Base-by-base conservation (phyloP, 2,329 filamentous ascomycete species). In the Neonectria sp. region DNA sequence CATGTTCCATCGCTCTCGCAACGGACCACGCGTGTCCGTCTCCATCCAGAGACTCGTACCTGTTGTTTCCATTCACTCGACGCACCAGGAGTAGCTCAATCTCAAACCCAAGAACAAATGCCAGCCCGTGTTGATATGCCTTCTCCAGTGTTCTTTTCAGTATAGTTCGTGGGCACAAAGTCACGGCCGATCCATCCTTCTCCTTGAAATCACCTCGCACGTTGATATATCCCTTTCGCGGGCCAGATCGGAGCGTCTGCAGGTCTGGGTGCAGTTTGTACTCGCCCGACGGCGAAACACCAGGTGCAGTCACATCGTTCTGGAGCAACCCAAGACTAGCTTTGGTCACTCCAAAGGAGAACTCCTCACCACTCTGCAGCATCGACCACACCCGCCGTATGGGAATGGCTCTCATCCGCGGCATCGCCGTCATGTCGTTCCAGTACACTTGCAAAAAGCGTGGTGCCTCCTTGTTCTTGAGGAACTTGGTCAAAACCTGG, bases 361-460 rank as follows among this genome's bases (percentile, higher is more conserved):
- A 74, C 35, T 83, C 81, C 15, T 84, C 82, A 43, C 84, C 79
- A 21, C 82, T 79, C 29, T 79, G 75, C 0, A 90, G 76, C 6
- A 86, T 79, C 3, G 82, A 82, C 33, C 84, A 76, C 27, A 91
- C 88, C 46, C 86, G 85, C 1, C 84, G 82, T 49, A 92, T 85
- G 0, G 93, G 93, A 2, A 96, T 80, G 68, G 94, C 87, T 3
- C 93, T 88, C 70, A 89, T 86, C 17, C 92, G 87, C 0, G 90
- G 78, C 3, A 88, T 92, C 2, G 89, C 89, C n/a, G 93, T 94
- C 78, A 93, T 92, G 79, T 97, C 94, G 27, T 92, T 83, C 90
- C 92, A 97, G 78, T 92, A 91, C 13, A 95, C 82, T 68, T 93
- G 90, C 21, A 97, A 80, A 74, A 91, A 95, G 67, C 91, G 89